These are phyloP conservation scores for Neurospora tetrasperma DNA, from an alignment of 495 filamentous ascomycete genomes.

Conservation along the genomic window DNA sequence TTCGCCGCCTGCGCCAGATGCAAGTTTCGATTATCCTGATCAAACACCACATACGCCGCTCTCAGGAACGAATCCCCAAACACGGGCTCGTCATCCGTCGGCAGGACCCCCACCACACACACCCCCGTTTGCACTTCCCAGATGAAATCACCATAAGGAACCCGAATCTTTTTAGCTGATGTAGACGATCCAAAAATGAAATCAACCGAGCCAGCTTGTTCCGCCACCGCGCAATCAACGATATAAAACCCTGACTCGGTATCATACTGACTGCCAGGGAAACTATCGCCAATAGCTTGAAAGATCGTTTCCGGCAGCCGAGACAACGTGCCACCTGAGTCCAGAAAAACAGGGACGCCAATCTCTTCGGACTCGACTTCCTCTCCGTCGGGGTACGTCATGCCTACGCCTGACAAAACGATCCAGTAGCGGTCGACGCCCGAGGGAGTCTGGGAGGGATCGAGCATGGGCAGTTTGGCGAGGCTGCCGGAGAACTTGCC, in stretches of 20 bases:
- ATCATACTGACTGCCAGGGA: conserved; percentile 17
- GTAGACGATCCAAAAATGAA: conserved; percentile 42
- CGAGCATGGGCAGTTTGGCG: conserved; percentile 35
- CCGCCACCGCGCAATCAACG: conserved; percentile 47
- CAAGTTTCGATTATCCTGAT: conserved; percentile 26
- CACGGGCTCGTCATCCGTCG: conserved; percentile 15
- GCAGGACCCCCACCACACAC: conserved; percentile 20
- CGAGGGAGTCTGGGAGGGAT: conserved; percentile 16
- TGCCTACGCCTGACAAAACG: conserved; percentile 14
- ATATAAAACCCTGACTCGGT: conserved; percentile 34
- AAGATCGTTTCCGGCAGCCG: conserved; percentile 18
- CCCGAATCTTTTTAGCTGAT: conserved; percentile 36
- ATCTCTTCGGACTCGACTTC: conserved; percentile 8
- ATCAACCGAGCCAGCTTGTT: conserved; percentile 41
- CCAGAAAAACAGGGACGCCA: conserved; percentile 21
- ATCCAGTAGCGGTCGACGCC: conserved; percentile 23
- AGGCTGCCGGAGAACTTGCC: conserved; percentile 56
- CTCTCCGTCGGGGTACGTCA: conserved; percentile 17
- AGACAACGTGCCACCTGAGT: conserved; percentile 19
- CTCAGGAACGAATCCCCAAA: conserved; percentile 25
- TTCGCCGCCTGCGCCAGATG: conserved; percentile 28
- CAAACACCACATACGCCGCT: conserved; percentile 26
- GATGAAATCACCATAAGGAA: conserved; percentile 55
- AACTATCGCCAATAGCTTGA: conserved; percentile 14
- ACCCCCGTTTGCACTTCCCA: conserved; percentile 22